Evolutionary conservation across 192 early-diverging fungal species (phyloP).

Genomic region (Backusella westeae): DNA sequence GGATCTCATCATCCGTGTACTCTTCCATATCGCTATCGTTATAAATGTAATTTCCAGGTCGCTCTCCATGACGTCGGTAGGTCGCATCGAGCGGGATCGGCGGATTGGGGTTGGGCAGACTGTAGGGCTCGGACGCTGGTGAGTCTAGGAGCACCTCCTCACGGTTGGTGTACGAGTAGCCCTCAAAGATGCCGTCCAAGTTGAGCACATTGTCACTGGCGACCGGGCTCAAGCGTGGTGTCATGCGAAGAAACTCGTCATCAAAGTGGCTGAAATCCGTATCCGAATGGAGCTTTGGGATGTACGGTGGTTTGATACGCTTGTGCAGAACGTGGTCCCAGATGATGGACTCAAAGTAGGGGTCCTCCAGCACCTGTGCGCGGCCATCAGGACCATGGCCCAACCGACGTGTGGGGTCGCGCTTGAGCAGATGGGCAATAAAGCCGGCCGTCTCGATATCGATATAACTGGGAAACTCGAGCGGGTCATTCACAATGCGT

Average conservation of each 20-base stretch:
- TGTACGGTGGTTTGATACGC: constrained; percentile 60
- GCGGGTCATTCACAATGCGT: constrained; percentile 46
- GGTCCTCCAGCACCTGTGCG: constrained; percentile 63
- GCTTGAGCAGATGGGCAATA: constrained; percentile 43
- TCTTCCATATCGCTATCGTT: not conserved
- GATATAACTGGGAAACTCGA: constrained; percentile 45
- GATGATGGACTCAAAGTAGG: constrained; percentile 70
- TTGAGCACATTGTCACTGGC: not conserved
- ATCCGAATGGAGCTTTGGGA: constrained; percentile 54
- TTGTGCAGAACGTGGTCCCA: constrained; percentile 68
- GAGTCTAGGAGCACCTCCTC: not conserved
- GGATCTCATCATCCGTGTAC: constrained; percentile 3
- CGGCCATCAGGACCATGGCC: constrained; percentile 55
- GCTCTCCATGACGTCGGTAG: not conserved
- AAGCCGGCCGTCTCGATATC: constrained; percentile 39
- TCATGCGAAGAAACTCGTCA: constrained; percentile 46
- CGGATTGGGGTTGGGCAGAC: not conserved
- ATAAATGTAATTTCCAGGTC: not conserved
- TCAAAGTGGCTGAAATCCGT: constrained; percentile 57
- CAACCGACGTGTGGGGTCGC: constrained; percentile 57
- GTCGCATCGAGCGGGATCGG: not conserved
- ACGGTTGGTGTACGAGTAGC: constrained; percentile 24
- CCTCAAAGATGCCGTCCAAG: constrained; percentile 20
- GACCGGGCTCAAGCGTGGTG: constrained; percentile 39
- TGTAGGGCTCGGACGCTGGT: not conserved